Evolutionary conservation across 345 rosid species (phyloP).

Genomic region (Euclidium syriacum): DNA sequence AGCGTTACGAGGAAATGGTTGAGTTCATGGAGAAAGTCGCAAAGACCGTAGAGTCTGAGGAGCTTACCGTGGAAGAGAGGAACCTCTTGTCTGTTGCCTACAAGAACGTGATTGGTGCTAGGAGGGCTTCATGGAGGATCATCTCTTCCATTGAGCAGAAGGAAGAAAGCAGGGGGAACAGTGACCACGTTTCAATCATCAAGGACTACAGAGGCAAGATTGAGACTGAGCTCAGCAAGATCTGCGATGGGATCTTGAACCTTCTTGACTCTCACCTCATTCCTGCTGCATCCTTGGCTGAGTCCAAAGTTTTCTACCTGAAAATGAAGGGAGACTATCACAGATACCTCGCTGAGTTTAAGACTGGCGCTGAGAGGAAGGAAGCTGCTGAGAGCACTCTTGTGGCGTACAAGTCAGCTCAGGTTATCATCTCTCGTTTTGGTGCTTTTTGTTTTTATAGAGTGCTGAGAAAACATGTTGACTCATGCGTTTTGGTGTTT

Average conservation of each 20-base stretch:
- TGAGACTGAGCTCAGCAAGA: slow-evolving; percentile 83
- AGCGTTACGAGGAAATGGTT: slow-evolving; percentile 97
- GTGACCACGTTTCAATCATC: slow-evolving; percentile 64
- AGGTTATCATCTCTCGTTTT: slow-evolving; percentile 38
- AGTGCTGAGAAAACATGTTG: background rate
- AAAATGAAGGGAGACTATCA: slow-evolving; percentile 99
- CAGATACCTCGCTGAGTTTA: slow-evolving; percentile 92
- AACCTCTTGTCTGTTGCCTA: slow-evolving; percentile 94
- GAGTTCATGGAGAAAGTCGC: slow-evolving; percentile 97
- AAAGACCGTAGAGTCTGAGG: slow-evolving; percentile 77
- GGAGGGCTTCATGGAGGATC: slow-evolving; percentile 99
- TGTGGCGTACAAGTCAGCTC: slow-evolving; percentile 93
- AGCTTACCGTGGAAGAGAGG: slow-evolving; percentile 90
- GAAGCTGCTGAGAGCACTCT: slow-evolving; percentile 98
- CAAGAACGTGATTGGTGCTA: slow-evolving; percentile 95
- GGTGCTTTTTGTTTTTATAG: background rate
- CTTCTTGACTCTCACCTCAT: slow-evolving; percentile 85
- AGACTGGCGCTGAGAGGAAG: slow-evolving; percentile 90
- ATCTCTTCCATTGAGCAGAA: slow-evolving; percentile 98
- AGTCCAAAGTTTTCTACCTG: slow-evolving; percentile 93
- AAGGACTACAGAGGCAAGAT: slow-evolving; percentile 91
- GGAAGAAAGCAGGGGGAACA: slow-evolving; percentile 93
- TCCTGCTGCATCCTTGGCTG: slow-evolving; percentile 78
- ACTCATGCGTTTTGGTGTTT: slow-evolving; percentile 1
- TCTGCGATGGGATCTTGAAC: slow-evolving; percentile 80